Evolutionary conservation across 2,329 filamentous ascomycete genomes (phyloP).

Genomic region (Botrytis cinerea): DNA sequence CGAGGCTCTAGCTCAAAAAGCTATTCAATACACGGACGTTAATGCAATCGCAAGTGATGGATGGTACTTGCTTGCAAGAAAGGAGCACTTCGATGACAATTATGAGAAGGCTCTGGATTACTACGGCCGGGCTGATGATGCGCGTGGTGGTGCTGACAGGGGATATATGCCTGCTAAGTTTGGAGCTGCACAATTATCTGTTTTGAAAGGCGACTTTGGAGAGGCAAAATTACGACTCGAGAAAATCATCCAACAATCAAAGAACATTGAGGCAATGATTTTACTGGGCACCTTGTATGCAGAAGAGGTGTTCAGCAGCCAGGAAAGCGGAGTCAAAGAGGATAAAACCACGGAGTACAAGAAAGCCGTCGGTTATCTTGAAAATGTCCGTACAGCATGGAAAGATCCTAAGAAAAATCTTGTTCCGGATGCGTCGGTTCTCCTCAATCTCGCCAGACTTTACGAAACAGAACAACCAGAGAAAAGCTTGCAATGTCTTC

Average conservation of each 20-base stretch:
- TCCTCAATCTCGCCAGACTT: constrained; percentile 87
- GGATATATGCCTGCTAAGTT: constrained; percentile 95
- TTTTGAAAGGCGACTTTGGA: constrained; percentile 79
- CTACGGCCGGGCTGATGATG: constrained; percentile 88
- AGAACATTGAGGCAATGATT: constrained; percentile 85
- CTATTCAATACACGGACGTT: constrained; percentile 93
- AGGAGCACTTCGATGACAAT: constrained; percentile 83
- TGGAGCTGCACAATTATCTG: constrained; percentile 84
- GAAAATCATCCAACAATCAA: constrained; percentile 87
- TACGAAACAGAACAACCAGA: constrained; percentile 87
- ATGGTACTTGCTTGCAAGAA: constrained; percentile 91
- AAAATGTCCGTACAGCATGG: constrained; percentile 84
- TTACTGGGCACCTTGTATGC: constrained; percentile 89
- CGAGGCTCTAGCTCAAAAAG: constrained; percentile 84
- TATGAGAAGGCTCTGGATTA: constrained; percentile 75
- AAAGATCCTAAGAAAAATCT: constrained; percentile 88
- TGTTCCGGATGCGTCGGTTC: constrained; percentile 77
- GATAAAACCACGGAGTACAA: constrained; percentile 84
- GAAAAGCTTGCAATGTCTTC: constrained; percentile 86
- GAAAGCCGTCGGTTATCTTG: constrained; percentile 83
- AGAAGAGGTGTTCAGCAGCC: constrained; percentile 85
- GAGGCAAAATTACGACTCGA: constrained; percentile 92
- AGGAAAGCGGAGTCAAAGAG: constrained; percentile 72
- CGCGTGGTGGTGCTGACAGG: constrained; percentile 84
- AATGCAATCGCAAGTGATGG: constrained; percentile 96